Base-by-base conservation (phyloP, 371 early-diverging fungal species). In the Scutellospora calospora region DNA sequence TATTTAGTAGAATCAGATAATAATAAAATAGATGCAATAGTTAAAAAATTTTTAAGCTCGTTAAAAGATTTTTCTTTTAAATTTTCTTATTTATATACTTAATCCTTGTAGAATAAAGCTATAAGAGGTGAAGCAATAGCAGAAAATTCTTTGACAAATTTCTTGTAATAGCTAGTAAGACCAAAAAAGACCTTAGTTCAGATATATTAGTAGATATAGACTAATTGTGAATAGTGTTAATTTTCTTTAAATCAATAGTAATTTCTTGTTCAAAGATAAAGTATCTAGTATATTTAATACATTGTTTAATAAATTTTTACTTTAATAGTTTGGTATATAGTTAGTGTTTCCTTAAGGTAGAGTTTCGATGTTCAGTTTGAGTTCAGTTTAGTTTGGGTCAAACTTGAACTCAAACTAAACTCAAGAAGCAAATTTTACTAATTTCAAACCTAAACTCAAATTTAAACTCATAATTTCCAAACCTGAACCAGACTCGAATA, bases 251-350 rank as follows among this genome's bases (percentile, higher is more conserved):
- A n/a, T n/a, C n/a, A n/a, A n/a, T 81, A 0, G 68, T 25, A 1
- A 85, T 75, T 57, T 86, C 83, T 12, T 52, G 68, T 5, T 79
- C 81, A 6, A 82, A 73, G 3, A 85, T 81, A 0, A 0, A 0
- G 0, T 25, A 76, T 27, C 4, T 79, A 14, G 1, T 62, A 29
- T 2, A 66, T n/a, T 55, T 27, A 89, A 84, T n/a, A n/a, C n/a
- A n/a, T n/a, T n/a, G n/a, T n/a, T n/a, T n/a, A n/a, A n/a, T n/a
- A n/a, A n/a, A n/a, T 51, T 85, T 77, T 81, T 91, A 93, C 78
- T 94, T 94, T 66, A 84, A 80, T 9, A 83, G 55, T 22, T 90
- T 89, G 0, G 72, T 83, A 20, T 80, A 83, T 2, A 92, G 77
- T 2, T 85, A 62, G 6, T 84, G 63, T 12, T 87, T 51, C 1